Base-by-base conservation (phyloP, 2,329 filamentous ascomycete genomes). In the Arachnomyces sp. region DNA sequence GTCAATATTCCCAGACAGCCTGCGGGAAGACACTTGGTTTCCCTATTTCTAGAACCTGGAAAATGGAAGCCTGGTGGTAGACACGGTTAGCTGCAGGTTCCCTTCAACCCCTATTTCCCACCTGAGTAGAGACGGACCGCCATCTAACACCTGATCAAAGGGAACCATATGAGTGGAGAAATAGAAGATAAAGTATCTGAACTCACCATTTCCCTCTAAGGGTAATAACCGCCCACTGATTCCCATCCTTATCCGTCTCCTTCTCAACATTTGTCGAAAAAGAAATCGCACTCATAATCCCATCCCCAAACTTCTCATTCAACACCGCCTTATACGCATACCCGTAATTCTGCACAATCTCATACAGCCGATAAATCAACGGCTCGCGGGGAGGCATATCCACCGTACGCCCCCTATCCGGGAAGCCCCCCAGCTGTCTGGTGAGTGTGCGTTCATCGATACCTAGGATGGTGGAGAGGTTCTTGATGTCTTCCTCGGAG, bases 331-430 rank as follows among this genome's bases (percentile, higher is more conserved):
- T 95, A 67, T 93, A 95, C 1, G 89, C 85, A 61, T 94, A 93
- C 1, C 90, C 90, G 57, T 95, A 95, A 63, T 94, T 96, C 68
- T 95, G 89, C 46, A 96, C 82, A 58, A 95, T 84, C 72, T 96
- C 90, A 61, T 87, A 95, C 44, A 95, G 63, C 2, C 90, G 73
- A 63, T 96, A 96, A 57, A 95, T 89, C 51, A 93, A 65, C 3
- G 87, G 87, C 59, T 94, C 87, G 43, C 77, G 80, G 0, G 85
- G 85, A 1, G 85, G 86, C 84, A 92, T 89, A 42, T 87, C 82
- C 1, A 86, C 77, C 0, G 81, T 76, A 39, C 79, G 73, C 28
- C 89, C 89, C 2, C 89, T 77, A 60, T 94, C 85, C 0, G 88
- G 89, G 55, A 84, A 89, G 0, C 79, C 82, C 28, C 71, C 70